Conservation (phyloP, 1,284 basidiomycete genomes). For the Ceratobasidium sp. region DNA sequence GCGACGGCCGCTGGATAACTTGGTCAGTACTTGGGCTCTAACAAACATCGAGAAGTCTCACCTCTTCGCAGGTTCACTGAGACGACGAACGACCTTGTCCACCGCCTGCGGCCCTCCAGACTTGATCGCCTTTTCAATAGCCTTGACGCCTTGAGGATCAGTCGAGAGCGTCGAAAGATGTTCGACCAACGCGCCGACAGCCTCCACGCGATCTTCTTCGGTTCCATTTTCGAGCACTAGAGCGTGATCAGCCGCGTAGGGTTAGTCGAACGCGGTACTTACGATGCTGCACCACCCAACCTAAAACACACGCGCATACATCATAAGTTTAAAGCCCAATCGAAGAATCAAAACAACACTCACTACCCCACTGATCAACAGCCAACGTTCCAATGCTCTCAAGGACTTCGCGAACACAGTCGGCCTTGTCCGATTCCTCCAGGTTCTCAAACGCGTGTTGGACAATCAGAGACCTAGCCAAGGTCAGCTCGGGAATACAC, state of each 20-base stretch:
- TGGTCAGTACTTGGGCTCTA: neutral
- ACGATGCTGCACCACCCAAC: constrained; percentile 74
- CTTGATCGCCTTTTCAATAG: constrained; percentile 83
- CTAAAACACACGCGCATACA: constrained; percentile 67
- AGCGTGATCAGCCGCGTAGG: neutral
- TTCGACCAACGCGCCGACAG: constrained; percentile 75
- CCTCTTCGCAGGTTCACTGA: constrained; percentile 86
- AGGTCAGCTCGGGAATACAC: constrained; percentile 2
- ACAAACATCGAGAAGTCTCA: constrained; percentile 54
- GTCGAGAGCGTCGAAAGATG: constrained; percentile 80
- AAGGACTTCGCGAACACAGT: constrained; percentile 77
- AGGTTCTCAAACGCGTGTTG: constrained; percentile 88
- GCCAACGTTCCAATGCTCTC: constrained; percentile 77
- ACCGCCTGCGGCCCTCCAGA: constrained; percentile 76
- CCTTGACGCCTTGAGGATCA: constrained; percentile 84
- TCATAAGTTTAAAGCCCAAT: neutral
- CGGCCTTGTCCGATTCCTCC: constrained; percentile 82
- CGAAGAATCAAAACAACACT: neutral
- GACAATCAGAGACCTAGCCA: constrained; percentile 45
- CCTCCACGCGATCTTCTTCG: constrained; percentile 74
- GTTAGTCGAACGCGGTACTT: constrained; percentile 52
- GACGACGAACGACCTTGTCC: constrained; percentile 75
- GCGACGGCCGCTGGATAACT: constrained; percentile 69
- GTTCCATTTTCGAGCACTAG: constrained; percentile 84
- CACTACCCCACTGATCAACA: constrained; percentile 81